Base-by-base conservation (phyloP, 257 asterid genomes). In the Solanum bukasovii region DNA sequence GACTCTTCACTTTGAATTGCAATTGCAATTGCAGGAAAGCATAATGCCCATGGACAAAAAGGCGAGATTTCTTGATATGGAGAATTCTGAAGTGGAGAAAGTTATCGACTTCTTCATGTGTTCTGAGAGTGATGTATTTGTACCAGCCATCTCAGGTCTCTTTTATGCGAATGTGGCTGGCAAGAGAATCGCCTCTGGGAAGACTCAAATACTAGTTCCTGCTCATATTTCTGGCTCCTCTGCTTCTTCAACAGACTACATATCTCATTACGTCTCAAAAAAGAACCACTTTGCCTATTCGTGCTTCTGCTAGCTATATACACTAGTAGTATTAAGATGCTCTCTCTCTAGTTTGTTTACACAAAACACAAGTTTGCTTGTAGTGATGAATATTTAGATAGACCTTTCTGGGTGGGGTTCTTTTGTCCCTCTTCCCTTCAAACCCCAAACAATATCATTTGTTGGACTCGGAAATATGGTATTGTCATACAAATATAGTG, bases 161-260 rank as follows among this genome's bases (percentile, higher is more conserved):
- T 94, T 96, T 88, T 94, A 96, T 21, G 97, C 98, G 77, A 94
- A 96, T 87, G 98, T 93, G 87, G 98, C 96, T 72, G 98, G 98
- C 34, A 92, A 88, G 91, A 91, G 98, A 93, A 95, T 96, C 18
- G 93, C 94, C 82, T 91, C 96, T 1, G 96, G 98, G 16, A 90
- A 89, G 92, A 94, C 93, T 56, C 93, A 90, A 89, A 94, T 96
- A 90, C 94, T 95, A 74, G 98, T 96, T 71, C 98, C 98, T 9
- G 93, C 93, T 86, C 86, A 89, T 29, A 92, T 91, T 44, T 89
- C 94, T 68, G 87, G 79, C 46, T 89, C 98, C 61, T 92, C 96
- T n/a, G 97, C 98, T 59, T 87, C 94, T 90, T 87, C 93, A 7
- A 91, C 90, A 9, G 92, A 96, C 9, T 93, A 92, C 88, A 31